Conservation (phyloP, 108 stramenopile species). For the Asterionellopsis glacialis region DNA sequence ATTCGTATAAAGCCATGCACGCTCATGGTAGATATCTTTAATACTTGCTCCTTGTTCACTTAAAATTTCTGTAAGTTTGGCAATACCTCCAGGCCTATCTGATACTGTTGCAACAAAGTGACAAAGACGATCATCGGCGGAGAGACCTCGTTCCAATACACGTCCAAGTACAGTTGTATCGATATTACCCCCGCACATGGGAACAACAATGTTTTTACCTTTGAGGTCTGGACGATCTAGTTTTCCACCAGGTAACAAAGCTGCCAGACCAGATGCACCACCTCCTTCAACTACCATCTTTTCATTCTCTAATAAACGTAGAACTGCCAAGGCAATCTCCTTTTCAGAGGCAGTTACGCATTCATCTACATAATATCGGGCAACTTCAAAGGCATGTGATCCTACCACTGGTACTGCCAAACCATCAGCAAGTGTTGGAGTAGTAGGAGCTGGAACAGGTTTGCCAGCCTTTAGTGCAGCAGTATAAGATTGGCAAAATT, state of each 20-base stretch:
- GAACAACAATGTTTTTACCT: constrained; percentile 92
- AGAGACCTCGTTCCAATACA: constrained; percentile 91
- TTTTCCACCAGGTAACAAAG: constrained; percentile 84
- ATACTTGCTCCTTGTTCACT: constrained; percentile 75
- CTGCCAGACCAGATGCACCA: constrained; percentile 89
- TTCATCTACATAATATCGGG: constrained; percentile 87
- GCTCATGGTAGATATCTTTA: constrained; percentile 97
- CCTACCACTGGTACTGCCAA: constrained; percentile 93
- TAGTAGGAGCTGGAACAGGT: constrained; percentile 57
- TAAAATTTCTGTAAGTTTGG: constrained; percentile 59
- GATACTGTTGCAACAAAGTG: constrained; percentile 92
- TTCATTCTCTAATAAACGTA: constrained; percentile 94
- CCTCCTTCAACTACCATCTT: constrained; percentile 94
- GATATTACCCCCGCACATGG: constrained; percentile 97
- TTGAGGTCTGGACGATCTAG: constrained; percentile 78
- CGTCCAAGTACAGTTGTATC: constrained; percentile 92
- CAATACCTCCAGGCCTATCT: constrained; percentile 93
- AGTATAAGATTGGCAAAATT: constrained; percentile 86
- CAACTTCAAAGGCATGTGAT: constrained; percentile 87
- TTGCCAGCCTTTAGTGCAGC: constrained; percentile 79
- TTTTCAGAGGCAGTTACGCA: constrained; percentile 77
- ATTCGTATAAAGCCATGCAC: constrained; percentile 90
- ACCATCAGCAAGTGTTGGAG: constrained; percentile 92
- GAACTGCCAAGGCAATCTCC: constrained; percentile 85
- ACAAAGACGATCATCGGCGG: constrained; percentile 88